These are phyloP conservation scores for Boletellus dicymbophilus DNA, from an alignment of 1,284 basidiomycete species.

Conservation along the genomic window DNA sequence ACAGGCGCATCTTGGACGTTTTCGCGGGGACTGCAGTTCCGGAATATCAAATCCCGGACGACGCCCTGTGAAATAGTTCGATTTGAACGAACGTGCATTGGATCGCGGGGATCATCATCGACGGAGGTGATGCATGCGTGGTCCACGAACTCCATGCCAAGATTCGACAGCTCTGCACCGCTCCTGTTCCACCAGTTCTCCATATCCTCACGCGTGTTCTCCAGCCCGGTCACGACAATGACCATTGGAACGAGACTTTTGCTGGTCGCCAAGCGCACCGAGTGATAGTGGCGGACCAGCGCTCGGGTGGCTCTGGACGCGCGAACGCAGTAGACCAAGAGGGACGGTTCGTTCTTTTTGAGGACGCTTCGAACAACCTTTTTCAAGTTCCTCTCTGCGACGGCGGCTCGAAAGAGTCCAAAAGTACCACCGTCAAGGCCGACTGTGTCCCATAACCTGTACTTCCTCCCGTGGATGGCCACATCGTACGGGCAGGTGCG, in stretches of 20 bases:
- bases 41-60: slow-evolving; percentile 29
- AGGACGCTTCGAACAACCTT: slow-evolving; percentile 22
- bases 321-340: slow-evolving; percentile 34
- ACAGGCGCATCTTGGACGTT: slow-evolving; percentile 1
- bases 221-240: slow-evolving; percentile 35
- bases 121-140: slow-evolving; percentile 35
- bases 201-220: slow-evolving; percentile 32
- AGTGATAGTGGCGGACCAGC: slow-evolving; percentile 31
- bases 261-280: slow-evolving; percentile 17
- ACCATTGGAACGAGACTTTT: slow-evolving; percentile 25
- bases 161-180: slow-evolving; percentile 9
- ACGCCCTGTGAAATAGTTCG: slow-evolving; percentile 15
- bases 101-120: slow-evolving; percentile 23
- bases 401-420: slow-evolving; percentile 24
- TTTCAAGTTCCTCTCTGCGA: slow-evolving; percentile 29
- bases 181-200: slow-evolving; percentile 37
- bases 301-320: slow-evolving; percentile 31
- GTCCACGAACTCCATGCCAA: slow-evolving; percentile 29
- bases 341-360: slow-evolving; percentile 21
- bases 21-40: slow-evolving; percentile 11
- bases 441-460: slow-evolving; percentile 34
- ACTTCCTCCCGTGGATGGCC: slow-evolving; percentile 17
- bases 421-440: slow-evolving; percentile 32
- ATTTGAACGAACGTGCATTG: slow-evolving; percentile 12
- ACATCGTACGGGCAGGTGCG: slow-evolving; percentile 21